These are phyloP conservation scores for Primulina huaijiensis DNA, from an alignment of 257 asterid species.

Conservation along the genomic window DNA sequence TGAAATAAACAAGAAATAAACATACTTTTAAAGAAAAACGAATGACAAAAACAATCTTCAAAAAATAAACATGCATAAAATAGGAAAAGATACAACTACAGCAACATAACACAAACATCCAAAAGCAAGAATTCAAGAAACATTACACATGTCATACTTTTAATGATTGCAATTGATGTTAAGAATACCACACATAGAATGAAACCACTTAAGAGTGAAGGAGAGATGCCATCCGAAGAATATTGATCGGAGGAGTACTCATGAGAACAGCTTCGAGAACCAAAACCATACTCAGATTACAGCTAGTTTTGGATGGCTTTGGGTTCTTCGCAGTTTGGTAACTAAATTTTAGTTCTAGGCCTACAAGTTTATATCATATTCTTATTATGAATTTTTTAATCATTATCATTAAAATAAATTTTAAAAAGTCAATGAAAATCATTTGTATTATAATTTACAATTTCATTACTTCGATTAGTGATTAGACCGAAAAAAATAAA, in stretches of 20 bases:
- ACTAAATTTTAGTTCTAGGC: no score
- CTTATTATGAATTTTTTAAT: no score
- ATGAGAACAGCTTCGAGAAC: conserved; percentile 74
- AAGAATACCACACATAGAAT: background rate
- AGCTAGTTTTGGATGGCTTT: conserved; percentile 27
- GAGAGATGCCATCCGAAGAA: conserved; percentile 55
- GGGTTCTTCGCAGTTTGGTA: no score
- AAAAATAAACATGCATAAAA: background rate
- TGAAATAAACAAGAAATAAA: background rate
- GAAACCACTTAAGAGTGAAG: conserved; percentile 19
- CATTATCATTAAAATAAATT: no score
- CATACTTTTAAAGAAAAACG: background rate
- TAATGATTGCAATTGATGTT: background rate
- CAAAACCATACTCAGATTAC: conserved; percentile 40
- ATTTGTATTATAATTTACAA: no score
- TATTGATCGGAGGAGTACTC: conserved; percentile 66
- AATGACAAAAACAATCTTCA: background rate
- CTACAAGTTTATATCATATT: no score
- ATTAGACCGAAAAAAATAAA: no score
- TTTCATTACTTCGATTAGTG: no score
- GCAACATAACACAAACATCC: background rate
- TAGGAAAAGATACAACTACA: background rate
- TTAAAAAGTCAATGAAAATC: no score
- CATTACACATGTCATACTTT: background rate
- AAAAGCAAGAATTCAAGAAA: background rate